Evolutionary conservation across 129 eudicot genomes (phyloP), one percentile per base, ranked within the genome.

Genomic region (Artemisia argyi): DNA sequence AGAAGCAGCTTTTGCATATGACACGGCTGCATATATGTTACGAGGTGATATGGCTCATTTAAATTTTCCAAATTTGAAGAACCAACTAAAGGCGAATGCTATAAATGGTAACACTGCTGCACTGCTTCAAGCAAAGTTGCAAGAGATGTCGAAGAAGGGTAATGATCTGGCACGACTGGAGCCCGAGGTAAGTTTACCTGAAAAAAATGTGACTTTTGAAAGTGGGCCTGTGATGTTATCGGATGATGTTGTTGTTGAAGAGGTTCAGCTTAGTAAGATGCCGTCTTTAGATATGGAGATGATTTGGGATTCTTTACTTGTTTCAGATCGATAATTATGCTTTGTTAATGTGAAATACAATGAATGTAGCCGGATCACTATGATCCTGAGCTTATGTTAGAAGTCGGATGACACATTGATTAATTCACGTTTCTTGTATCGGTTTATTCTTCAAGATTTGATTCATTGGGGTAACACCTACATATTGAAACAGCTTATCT

Each of bases 211-310:
- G 44, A 35, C 3, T 2, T 5, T 35, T 35, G 44, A 35, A 35
- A 1, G 8, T 35, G 44, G 44, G 44, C 8, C 46, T 7, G 46
- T 60, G 18, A 66, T 44, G 50, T 67, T 55, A 3, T 48, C 53
- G 12, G 68, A 76, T 39, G 46, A 76, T 39, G 46, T 39, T 67
- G 61, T 67, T 68, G 67, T 32, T 72, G 92, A 88, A 61, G 84
- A 39, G 15, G 88, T 88, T 61, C 92, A 91, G 73, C 81, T 91
- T 17, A 88, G 96, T 78, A 91, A 88, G 73, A 80, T 91, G 87
- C 97, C 97, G 5, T 91, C 97, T 53, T 73, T 91, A 80, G 97
- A 91, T 61, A 91, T 91, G 92, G 96, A 91, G 59, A 73, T 80
- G 78, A 88, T 91, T 5, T 91, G 97, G 97, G 96, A 91, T 84